phyloP scores from a whole-genome alignment of 176 grass and related monocot species.

The Juncus effusus region DNA sequence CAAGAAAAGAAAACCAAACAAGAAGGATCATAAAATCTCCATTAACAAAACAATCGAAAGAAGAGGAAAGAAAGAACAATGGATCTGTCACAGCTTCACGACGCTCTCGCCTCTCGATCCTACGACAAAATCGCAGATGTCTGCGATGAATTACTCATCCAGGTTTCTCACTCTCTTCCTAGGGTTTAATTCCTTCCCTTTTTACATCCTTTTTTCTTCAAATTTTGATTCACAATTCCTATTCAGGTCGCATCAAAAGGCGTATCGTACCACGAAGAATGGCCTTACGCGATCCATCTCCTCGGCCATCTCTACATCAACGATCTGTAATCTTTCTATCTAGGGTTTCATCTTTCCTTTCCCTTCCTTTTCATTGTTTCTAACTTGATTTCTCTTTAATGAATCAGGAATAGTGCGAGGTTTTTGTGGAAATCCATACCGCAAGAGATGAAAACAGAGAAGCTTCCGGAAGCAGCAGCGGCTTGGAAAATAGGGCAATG shows the following conservation, averaged over 20 bases:
- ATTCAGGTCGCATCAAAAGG: slow-evolving; percentile 56
- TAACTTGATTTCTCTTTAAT: not conserved
- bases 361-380: slow-evolving; percentile 21
- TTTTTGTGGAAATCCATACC: slow-evolving; percentile 82
- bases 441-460: slow-evolving; percentile 60
- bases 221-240: not conserved
- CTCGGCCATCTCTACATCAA: slow-evolving; percentile 65
- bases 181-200: slow-evolving; percentile 21
- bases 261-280: slow-evolving; percentile 47
- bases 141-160: slow-evolving; percentile 71
- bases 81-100: slow-evolving; percentile 58
- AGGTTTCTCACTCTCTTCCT: slow-evolving; percentile 26
- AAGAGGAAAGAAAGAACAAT: slow-evolving; percentile 31
- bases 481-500: slow-evolving; percentile 81
- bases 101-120: slow-evolving; percentile 46
- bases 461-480: slow-evolving; percentile 52
- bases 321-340: slow-evolving; percentile 45
- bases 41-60: not conserved
- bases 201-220: not conserved
- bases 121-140: slow-evolving; percentile 44
- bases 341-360: not conserved
- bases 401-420: slow-evolving; percentile 71
- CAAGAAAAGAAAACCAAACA: not conserved
- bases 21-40: not conserved
- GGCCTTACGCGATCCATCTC: slow-evolving; percentile 89